Percentiles rank a stretch among this genome's conserved stretches.
These are phyloP conservation scores for Kodamaea fungicola DNA, from an alignment of 1,139 yeast species.

Conservation along the genomic window DNA sequence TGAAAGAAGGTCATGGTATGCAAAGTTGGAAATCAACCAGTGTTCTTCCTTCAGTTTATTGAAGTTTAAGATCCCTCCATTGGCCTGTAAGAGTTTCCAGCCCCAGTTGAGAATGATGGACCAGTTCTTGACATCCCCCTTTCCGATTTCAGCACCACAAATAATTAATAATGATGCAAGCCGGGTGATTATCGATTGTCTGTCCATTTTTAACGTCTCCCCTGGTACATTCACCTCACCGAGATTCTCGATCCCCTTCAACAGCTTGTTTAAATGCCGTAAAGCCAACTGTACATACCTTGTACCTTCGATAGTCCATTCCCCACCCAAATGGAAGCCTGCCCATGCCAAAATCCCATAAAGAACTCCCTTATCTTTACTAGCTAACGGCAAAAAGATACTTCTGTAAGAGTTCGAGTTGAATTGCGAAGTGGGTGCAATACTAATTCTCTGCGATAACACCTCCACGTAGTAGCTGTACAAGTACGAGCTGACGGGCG, in stretches of 20 bases:
- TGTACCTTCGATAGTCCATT: conserved; percentile 34
- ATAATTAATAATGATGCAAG: conserved; percentile 66
- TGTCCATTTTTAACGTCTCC: conserved; percentile 11
- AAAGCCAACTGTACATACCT: conserved; percentile 47
- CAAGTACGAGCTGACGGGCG: conserved; percentile 25
- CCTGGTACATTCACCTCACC: conserved; percentile 2
- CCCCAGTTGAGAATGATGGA: conserved; percentile 59
- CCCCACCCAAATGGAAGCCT: conserved; percentile 58
- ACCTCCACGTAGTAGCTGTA: conserved; percentile 66
- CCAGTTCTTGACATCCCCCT: conserved; percentile 75
- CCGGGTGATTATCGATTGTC: conserved; percentile 36
- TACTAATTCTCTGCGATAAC: conserved; percentile 55
- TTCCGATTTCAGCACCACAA: conserved; percentile 71
- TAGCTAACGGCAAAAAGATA: conserved; percentile 78
- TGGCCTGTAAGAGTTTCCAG: conserved; percentile 49
- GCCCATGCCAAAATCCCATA: conserved; percentile 78
- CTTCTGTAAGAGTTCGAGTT: conserved; percentile 66
- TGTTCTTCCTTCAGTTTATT: conserved; percentile 56
- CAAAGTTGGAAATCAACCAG: conserved; percentile 78
- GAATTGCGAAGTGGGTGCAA: conserved; percentile 53
- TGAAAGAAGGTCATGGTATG: conserved; percentile 75
- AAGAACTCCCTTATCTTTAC: conserved; percentile 61
- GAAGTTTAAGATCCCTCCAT: conserved; percentile 59
- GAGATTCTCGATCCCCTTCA: conserved; percentile 1
- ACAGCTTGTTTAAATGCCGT: conserved; percentile 32